Base-by-base conservation (phyloP, 2,329 filamentous ascomycete genomes). In the Aspergillus sp. region DNA sequence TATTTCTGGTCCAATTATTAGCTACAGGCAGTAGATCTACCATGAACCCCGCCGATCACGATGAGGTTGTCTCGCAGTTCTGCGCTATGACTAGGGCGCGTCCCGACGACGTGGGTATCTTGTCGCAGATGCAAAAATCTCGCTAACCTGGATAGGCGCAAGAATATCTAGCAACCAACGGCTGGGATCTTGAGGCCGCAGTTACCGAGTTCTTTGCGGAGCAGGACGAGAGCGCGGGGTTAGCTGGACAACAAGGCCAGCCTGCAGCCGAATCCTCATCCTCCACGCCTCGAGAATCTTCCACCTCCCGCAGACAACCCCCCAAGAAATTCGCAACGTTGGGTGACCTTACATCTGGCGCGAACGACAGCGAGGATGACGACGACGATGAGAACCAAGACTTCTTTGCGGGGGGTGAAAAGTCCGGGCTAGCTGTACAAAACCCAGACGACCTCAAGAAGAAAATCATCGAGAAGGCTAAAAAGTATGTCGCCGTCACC, bases 391-490 rank as follows among this genome's bases (percentile, higher is more conserved):
- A 80, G 58, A 76, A 76, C 23, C 79, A 79, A 52, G 84, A 88
- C 69, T 78, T 87, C 62, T 88, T 87, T 67, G 82, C 86, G 19
- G 86, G 86, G 47, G 86, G 86, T 46, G 86, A 87, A 71, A 88
- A 88, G 74, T 88, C 85, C 12, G 86, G 85, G n/a, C 75, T 88
- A 25, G 86, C 86, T 6, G 86, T 88, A 56, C 84, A 88, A 69
- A 86, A 88, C 66, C 86, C 86, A 2, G 81, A 83, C 67, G 80
- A 84, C 57, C 72, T 75, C 69, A 83, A 77, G 72, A 77, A 75
- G 68, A 79, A 78, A 65, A 81, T 81, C 52, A 68, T 81, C 21
- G 77, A 81, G 59, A 79, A 79, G 64, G 79, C 79, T 27, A 73
- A 68, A 61, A 70, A 67, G 69, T 73, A 63, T 57, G 68, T 52